Evolutionary conservation across 495 filamentous ascomycete genomes (phyloP).

Genomic region (Durotheca rogersii): DNA sequence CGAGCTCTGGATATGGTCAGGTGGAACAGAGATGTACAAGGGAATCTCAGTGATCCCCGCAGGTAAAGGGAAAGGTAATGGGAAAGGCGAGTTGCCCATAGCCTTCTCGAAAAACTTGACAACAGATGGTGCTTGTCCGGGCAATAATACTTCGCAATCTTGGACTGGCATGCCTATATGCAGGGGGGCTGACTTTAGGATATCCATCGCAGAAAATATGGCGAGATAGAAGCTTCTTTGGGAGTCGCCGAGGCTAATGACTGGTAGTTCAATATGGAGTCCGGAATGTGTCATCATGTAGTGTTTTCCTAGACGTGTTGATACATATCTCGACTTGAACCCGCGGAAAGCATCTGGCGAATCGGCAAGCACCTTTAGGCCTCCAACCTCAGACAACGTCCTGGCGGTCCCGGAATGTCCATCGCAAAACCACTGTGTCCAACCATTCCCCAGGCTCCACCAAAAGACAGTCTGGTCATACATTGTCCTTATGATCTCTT

Average conservation of each 20-base stretch:
- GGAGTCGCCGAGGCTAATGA: background rate
- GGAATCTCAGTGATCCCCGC: too few relatives aligned
- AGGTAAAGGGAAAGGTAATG: too few relatives aligned
- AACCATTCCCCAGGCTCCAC: conserved; percentile 6
- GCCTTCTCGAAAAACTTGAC: background rate
- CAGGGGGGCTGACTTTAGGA: background rate
- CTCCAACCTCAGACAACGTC: background rate
- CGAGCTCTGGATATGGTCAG: background rate
- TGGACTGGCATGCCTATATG: background rate
- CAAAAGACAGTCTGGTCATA: conserved; percentile 21
- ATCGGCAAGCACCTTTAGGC: background rate
- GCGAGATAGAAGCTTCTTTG: background rate
- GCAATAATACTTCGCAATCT: background rate
- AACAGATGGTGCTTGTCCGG: background rate
- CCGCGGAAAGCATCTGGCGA: background rate
- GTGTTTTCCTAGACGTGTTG: background rate
- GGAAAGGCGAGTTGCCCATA: background rate
- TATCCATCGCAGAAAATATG: background rate
- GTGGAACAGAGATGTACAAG: background rate
- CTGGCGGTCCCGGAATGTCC: background rate
- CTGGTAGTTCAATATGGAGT: background rate
- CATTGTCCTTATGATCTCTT: conserved; percentile 10
- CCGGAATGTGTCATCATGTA: background rate
- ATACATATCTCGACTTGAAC: background rate
- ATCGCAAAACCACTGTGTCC: background rate